Conservation (phyloP, 371 early-diverging fungal species). For the Rhizopus delemar region DNA sequence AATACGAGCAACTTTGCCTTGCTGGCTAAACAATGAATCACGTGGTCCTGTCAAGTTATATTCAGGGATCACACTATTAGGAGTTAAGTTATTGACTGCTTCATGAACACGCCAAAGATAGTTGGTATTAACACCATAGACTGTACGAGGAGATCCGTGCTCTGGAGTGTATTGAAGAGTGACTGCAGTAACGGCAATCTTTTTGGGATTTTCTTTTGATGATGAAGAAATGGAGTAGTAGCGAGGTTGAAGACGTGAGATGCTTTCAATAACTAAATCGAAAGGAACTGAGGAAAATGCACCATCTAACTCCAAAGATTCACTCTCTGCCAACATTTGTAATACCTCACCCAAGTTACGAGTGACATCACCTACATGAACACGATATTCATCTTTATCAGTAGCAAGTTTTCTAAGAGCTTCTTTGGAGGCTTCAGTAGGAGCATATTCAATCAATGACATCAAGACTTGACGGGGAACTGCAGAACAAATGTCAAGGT, state of each 20-base stretch:
- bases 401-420: constrained; percentile 58
- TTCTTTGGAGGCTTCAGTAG: constrained; percentile 57
- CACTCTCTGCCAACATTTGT: constrained; percentile 35
- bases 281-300: constrained; percentile 59
- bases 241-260: constrained; percentile 85
- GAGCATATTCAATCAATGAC: constrained; percentile 61
- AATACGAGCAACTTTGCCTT: constrained; percentile 30
- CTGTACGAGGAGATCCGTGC: constrained; percentile 52
- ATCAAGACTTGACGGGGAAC: constrained; percentile 67
- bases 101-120: constrained; percentile 61
- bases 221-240: constrained; percentile 97
- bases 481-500: constrained; percentile 82
- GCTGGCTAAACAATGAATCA: constrained; percentile 14
- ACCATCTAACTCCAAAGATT: constrained; percentile 27
- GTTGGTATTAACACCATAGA: constrained; percentile 80
- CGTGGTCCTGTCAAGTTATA: constrained; percentile 59
- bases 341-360: constrained; percentile 71
- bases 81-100: constrained; percentile 27
- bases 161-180: constrained; percentile 78
- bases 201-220: constrained; percentile 69
- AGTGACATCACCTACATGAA: constrained; percentile 63
- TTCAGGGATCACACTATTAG: constrained; percentile 27
- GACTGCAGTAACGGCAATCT: constrained; percentile 83
- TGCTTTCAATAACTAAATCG: constrained; percentile 75
- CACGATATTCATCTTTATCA: constrained; percentile 74